Percentiles rank a stretch among this genome's conserved stretches.
phyloP scores from a whole-genome alignment of 148 eudicot genomes.

The Camellia lanceoleosa region DNA sequence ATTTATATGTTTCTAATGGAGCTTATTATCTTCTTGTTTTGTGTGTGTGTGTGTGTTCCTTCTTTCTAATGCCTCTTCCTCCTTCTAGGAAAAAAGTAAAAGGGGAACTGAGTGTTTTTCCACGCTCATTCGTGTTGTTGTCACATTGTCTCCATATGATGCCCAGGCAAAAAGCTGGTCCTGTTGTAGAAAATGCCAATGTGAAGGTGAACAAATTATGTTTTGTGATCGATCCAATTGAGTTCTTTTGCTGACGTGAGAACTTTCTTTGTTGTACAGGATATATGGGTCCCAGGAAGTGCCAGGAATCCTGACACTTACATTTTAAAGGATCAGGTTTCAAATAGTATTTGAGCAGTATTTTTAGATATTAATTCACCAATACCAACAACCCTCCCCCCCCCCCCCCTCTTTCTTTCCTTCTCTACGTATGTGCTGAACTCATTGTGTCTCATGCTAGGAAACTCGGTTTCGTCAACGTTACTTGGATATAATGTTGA shows the following conservation, averaged over 20 bases:
- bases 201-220: slow-evolving; percentile 27
- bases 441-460: slow-evolving; percentile 24
- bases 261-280: slow-evolving; percentile 38
- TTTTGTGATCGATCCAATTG: slow-evolving; percentile 3
- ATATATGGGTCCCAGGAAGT: slow-evolving; percentile 74
- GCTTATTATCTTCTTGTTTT: background rate
- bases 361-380: too few species aligned
- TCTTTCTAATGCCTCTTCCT: background rate
- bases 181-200: slow-evolving; percentile 51
- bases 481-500: slow-evolving; percentile 87
- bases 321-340: slow-evolving; percentile 87
- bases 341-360: background rate
- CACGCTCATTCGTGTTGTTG: slow-evolving; percentile 56
- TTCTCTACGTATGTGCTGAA: background rate
- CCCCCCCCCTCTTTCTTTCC: background rate
- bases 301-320: slow-evolving; percentile 77
- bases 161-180: slow-evolving; percentile 71
- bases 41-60: background rate
- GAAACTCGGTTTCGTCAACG: slow-evolving; percentile 97
- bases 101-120: slow-evolving; percentile 84
- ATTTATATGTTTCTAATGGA: background rate
- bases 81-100: slow-evolving; percentile 75
- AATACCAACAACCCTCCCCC: background rate
- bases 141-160: slow-evolving; percentile 97
- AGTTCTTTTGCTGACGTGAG: slow-evolving; percentile 4